Evolutionary conservation across 192 early-diverging fungal species (phyloP).

Genomic region (Thoreauomyces humboldtii): DNA sequence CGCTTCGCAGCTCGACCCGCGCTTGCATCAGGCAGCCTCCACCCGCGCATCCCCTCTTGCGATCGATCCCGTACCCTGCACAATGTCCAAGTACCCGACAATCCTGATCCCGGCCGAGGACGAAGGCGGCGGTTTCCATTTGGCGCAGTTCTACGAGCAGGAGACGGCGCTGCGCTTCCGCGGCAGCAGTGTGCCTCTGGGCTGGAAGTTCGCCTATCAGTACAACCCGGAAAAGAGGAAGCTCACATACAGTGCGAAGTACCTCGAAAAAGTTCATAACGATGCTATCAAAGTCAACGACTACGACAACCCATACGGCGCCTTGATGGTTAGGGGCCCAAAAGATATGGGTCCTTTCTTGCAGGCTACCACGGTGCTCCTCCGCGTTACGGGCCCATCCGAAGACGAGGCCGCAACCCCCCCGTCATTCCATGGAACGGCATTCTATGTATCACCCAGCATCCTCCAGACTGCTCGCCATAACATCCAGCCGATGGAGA

Average conservation of each 20-base stretch:
- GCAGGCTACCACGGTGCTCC: neutral
- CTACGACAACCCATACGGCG: neutral
- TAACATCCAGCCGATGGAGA: neutral
- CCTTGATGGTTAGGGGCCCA: neutral
- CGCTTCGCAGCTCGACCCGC: too few relatives aligned
- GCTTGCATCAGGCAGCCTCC: too few relatives aligned
- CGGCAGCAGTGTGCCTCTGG: neutral
- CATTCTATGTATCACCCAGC: constrained; percentile 1
- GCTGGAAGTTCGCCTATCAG: constrained; percentile 6
- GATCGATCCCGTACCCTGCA: too few relatives aligned
- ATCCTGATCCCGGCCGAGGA: neutral
- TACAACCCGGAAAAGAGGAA: neutral
- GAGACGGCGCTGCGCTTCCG: constrained; percentile 9
- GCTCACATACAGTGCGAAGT: neutral
- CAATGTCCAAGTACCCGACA: neutral
- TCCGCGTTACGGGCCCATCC: neutral
- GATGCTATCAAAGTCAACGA: neutral
- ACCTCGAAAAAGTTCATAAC: neutral
- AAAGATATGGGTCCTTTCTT: neutral
- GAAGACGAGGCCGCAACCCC: neutral
- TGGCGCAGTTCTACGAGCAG: neutral
- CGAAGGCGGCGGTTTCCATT: neutral
- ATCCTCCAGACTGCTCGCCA: neutral
- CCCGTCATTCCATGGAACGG: constrained; percentile 4
- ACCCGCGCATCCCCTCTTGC: too few relatives aligned